Conservation (phyloP, 768 basidiomycete species). For the Podaxis carcinomalis region DNA sequence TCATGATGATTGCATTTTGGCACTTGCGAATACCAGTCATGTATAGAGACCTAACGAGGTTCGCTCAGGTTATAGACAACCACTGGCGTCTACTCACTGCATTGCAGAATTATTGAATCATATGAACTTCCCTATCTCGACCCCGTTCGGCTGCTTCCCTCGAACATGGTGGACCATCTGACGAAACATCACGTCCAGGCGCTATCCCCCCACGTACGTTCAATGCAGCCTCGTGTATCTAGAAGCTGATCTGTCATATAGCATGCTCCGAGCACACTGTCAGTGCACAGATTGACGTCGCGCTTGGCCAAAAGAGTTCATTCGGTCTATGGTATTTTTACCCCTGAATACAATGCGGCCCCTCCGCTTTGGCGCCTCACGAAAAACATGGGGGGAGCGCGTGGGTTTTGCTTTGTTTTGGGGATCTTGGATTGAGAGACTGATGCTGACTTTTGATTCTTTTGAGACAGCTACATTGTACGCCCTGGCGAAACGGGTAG, state of each 20-base stretch:
- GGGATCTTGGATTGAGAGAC: neutral
- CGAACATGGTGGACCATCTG: conserved; percentile 60
- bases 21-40: conserved; percentile 71
- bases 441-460: neutral
- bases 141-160: conserved; percentile 56
- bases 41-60: conserved; percentile 75
- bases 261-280: conserved; percentile 58
- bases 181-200: conserved; percentile 65
- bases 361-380: conserved; percentile 78
- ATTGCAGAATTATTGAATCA: conserved; percentile 62
- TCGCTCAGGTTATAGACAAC: conserved; percentile 19
- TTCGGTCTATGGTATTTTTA: conserved; percentile 48
- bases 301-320: conserved; percentile 58
- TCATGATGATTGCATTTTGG: conserved; percentile 78
- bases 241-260: conserved; percentile 24
- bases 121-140: conserved; percentile 83
- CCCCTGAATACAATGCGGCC: conserved; percentile 73
- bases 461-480: conserved; percentile 56
- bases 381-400: conserved; percentile 63
- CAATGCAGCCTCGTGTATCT: neutral
- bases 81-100: neutral
- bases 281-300: conserved; percentile 57
- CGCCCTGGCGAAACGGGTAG: conserved; percentile 55
- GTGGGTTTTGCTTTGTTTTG: conserved; percentile 42
- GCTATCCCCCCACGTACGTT: conserved; percentile 55